These are phyloP conservation scores for Cymbopogon citratus DNA, from an alignment of 176 grass and related monocot genomes.

Conservation along the genomic window DNA sequence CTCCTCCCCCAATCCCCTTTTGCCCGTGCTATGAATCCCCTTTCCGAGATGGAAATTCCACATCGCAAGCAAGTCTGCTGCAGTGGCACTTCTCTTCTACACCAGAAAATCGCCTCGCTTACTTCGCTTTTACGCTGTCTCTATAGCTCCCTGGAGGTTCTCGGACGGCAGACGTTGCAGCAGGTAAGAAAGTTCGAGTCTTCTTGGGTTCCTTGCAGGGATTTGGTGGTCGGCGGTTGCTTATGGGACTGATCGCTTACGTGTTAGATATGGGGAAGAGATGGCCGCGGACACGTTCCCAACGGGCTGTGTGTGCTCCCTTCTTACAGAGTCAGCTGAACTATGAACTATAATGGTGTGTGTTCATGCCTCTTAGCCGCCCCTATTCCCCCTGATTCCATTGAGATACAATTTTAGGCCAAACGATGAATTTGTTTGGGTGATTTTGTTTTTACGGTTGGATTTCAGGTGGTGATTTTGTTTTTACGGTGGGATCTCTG, in stretches of 20 bases:
- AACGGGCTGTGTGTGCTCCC: constrained; percentile 39
- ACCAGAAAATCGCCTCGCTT: background rate
- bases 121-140: background rate
- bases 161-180: background rate
- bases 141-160: background rate
- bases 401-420: background rate
- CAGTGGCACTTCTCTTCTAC: background rate
- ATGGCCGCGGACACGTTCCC: constrained; percentile 14
- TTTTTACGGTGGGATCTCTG: too few species aligned
- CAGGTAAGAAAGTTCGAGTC: background rate
- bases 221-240: background rate
- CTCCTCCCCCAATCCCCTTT: background rate
- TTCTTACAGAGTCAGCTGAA: background rate
- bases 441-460: too few species aligned
- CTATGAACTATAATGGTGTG: constrained; percentile 35
- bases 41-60: background rate
- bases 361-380: background rate
- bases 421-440: too few species aligned
- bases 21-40: background rate
- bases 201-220: background rate
- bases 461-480: too few species aligned
- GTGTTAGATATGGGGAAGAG: background rate
- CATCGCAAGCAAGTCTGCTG: background rate
- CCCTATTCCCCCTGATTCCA: background rate
- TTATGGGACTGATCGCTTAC: background rate